Base-by-base conservation (phyloP, 371 early-diverging fungal genomes). In the Mortierella sp. region DNA sequence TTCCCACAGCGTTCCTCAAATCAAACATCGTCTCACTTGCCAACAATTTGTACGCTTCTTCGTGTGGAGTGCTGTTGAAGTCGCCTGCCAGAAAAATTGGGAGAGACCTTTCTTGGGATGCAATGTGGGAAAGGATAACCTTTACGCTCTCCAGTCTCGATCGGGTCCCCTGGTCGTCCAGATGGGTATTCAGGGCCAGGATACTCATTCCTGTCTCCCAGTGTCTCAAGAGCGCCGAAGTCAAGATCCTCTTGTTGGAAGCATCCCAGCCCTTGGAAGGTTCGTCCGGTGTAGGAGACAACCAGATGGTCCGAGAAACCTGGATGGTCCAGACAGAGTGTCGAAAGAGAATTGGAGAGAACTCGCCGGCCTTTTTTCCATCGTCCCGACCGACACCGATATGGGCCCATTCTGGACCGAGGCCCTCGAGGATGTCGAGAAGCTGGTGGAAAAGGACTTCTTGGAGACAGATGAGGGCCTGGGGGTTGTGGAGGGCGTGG, bases 361-460 rank as follows among this genome's bases (percentile, higher is more conserved):
- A 85, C 71, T 90, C 89, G 10, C 90, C 90, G 44, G 84, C 67
- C 50, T 85, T 67, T 34, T 88, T 85, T 6, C 90, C 90, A 69
- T 90, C 89, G 10, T 79, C 70, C 41, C 90, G 80, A 22, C 90
- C 90, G 3, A 71, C 85, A 39, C 90, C 90, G 3, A 89, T 64
- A 89, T 89, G 89, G 1, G 79, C 80, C 68, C 90, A 90, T 24
- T 90, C 88, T 26, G 86, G 84, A 9, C 74, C 66, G 7, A 90
- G 69, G 19, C 89, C 74, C 9, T 80, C 71, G n/a, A 85, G 85
- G n/a, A 90, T 63, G 71, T 90, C 90, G 16, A 71, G 50, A 4
- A 90, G 58, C 85, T 90, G 90, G 43, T 88, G 85, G 72, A 77
- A 52, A 2, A 79, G 72, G n/a, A 88, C 85, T 76, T 90, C 90